A percentile compares a stretch with the other conserved stretches of the same genome.
Conservation (phyloP, 768 basidiomycete species). For the Pleurotus djamor region DNA sequence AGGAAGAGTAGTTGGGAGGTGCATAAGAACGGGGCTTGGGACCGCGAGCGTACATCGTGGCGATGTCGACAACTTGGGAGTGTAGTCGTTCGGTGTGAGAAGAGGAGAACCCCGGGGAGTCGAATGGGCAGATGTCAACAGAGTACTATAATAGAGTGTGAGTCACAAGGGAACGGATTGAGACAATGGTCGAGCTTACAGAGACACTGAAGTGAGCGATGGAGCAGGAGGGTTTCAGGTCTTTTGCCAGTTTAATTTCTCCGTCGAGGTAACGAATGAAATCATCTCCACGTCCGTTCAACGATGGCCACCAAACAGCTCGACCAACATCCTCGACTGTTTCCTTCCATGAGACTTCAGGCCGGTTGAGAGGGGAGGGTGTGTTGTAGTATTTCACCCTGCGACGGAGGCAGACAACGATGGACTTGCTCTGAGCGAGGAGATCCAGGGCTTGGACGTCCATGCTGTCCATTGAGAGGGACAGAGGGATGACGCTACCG, state of each 20-base stretch:
- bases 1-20: constrained; percentile 45
- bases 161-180: constrained; percentile 7
- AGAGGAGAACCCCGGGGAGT: constrained; percentile 33
- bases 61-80: constrained; percentile 50
- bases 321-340: constrained; percentile 38
- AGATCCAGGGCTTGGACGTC: constrained; percentile 27
- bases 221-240: constrained; percentile 46
- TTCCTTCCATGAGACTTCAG: constrained; percentile 44
- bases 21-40: constrained; percentile 47
- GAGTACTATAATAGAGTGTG: constrained; percentile 33
- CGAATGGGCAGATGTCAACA: constrained; percentile 44
- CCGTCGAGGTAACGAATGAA: constrained; percentile 44
- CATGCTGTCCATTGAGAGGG: constrained; percentile 23
- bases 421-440: constrained; percentile 20
- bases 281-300: constrained; percentile 22
- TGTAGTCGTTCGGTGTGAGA: constrained; percentile 33
- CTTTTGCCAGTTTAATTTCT: constrained; percentile 50
- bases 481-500: constrained; percentile 35
- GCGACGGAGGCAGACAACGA: constrained; percentile 21
- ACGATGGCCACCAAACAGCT: constrained; percentile 49
- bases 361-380: constrained; percentile 21
- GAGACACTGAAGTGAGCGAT: constrained; percentile 52
- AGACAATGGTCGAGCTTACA: constrained; percentile 24
- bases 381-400: constrained; percentile 28
- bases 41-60: constrained; percentile 48